Evolutionary conservation across 1,284 basidiomycete species (phyloP).

Genomic region (Phellopilus nigrolimitatus): DNA sequence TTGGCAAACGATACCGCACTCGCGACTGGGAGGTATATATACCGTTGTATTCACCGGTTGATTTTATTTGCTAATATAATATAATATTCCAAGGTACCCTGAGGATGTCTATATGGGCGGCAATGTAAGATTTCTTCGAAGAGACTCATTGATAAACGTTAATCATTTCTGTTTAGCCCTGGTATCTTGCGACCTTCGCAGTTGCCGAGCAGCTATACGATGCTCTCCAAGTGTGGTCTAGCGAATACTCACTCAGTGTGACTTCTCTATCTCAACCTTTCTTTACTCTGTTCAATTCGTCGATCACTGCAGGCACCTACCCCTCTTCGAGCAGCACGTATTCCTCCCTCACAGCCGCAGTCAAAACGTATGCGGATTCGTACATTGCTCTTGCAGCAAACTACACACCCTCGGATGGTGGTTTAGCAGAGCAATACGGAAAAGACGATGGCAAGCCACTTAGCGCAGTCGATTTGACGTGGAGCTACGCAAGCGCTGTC

Average conservation of each 20-base stretch:
- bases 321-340: constrained; percentile 29
- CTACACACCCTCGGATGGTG: constrained; percentile 38
- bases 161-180: constrained; percentile 24
- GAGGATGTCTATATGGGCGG: constrained; percentile 52
- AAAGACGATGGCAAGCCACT: constrained; percentile 30
- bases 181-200: constrained; percentile 30
- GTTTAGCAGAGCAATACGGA: constrained; percentile 38
- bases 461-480: constrained; percentile 41
- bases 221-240: constrained; percentile 37
- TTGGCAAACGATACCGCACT: constrained; percentile 38
- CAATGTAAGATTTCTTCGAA: constrained; percentile 33
- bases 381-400: constrained; percentile 36
- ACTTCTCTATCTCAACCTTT: constrained; percentile 39
- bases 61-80: background rate
- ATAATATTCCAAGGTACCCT: constrained; percentile 31
- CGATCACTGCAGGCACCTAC: constrained; percentile 35
- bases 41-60: background rate
- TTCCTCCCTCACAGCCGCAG: constrained; percentile 31
- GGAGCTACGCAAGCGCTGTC: constrained; percentile 39
- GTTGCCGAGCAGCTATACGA: constrained; percentile 44
- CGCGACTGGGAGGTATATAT: constrained; percentile 40
- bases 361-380: constrained; percentile 39
- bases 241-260: constrained; percentile 31
- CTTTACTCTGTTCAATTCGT: constrained; percentile 36
- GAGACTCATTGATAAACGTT: background rate